Conservation (phyloP, 164 flowering plant species). For the Stephania japonica region DNA sequence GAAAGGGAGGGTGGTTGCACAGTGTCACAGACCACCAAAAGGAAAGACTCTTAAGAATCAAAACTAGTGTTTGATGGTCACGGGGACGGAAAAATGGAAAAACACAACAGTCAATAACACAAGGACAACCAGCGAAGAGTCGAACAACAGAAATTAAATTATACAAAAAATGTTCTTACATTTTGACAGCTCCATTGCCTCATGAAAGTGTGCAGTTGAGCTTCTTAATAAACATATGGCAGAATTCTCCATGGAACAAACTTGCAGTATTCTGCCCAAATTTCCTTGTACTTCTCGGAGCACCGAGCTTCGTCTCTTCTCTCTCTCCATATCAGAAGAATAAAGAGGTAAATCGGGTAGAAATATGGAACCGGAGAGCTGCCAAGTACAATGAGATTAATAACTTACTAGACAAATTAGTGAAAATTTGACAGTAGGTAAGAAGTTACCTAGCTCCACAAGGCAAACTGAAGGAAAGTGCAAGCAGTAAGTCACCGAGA, state of each 20-base stretch:
- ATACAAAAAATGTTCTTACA: background rate
- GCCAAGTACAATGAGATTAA: slow-evolving; percentile 24
- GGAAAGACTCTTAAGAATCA: no score
- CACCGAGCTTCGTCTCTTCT: slow-evolving; percentile 93
- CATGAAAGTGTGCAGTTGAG: background rate
- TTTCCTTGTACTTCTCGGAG: slow-evolving; percentile 76
- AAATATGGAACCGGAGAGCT: slow-evolving; percentile 92
- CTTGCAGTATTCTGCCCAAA: slow-evolving; percentile 77
- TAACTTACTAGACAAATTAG: background rate
- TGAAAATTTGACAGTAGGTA: background rate
- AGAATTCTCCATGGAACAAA: slow-evolving; percentile 90
- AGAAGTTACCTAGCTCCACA: slow-evolving; percentile 71
- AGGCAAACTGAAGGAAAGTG: slow-evolving; percentile 87
- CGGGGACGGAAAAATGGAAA: background rate
- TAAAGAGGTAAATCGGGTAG: slow-evolving; percentile 81
- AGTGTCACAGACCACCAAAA: no score
- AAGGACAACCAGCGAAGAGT: background rate
- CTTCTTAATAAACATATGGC: slow-evolving; percentile 68
- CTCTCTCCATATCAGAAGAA: slow-evolving; percentile 95
- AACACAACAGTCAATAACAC: background rate
- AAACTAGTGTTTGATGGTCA: background rate
- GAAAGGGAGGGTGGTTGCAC: no score
- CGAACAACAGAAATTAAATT: background rate
- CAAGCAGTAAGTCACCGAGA: slow-evolving; percentile 86
- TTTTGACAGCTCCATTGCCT: background rate